Conservation (phyloP, 495 filamentous ascomycete species). For the Penicillium tannophilum region DNA sequence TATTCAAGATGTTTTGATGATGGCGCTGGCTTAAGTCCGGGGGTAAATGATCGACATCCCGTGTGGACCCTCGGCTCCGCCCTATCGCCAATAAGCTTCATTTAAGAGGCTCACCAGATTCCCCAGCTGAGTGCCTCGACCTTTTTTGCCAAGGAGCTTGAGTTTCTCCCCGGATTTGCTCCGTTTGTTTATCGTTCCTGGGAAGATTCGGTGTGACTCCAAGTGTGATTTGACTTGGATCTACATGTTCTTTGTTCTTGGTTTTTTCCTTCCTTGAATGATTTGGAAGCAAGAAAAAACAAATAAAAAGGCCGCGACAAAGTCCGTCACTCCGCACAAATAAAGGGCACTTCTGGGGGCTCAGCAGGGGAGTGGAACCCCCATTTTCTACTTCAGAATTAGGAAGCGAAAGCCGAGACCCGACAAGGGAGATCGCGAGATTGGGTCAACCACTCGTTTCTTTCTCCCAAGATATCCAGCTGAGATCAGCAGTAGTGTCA, state of each 20-base stretch:
- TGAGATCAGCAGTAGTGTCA: not conserved
- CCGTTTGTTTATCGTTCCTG: not conserved
- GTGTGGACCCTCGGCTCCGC: slow-evolving; percentile 16
- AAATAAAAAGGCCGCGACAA: not conserved
- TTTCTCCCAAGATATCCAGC: not conserved
- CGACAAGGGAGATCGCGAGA: not conserved
- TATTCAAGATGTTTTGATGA: slow-evolving; percentile 1
- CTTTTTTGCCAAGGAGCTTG: not conserved
- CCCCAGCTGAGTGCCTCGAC: not conserved
- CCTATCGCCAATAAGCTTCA: slow-evolving; percentile 15
- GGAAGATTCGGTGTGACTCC: not conserved
- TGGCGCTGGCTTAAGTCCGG: slow-evolving; percentile 13
- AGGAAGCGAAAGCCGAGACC: slow-evolving; percentile 11
- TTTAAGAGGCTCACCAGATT: slow-evolving; percentile 7
- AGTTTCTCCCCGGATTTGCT: slow-evolving; percentile 4
- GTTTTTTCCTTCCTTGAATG: not conserved
- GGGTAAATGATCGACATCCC: slow-evolving; percentile 22
- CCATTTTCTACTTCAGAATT: not conserved
- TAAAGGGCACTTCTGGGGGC: not conserved
- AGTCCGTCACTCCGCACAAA: not conserved
- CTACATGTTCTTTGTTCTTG: not conserved
- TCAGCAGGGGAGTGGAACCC: slow-evolving; percentile 5
- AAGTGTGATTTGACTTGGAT: no score
- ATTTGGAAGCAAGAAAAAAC: not conserved
- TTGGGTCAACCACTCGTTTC: not conserved